Conservation (phyloP, 176 grass and related monocot genomes). For the Tillandsia leiboldiana region DNA sequence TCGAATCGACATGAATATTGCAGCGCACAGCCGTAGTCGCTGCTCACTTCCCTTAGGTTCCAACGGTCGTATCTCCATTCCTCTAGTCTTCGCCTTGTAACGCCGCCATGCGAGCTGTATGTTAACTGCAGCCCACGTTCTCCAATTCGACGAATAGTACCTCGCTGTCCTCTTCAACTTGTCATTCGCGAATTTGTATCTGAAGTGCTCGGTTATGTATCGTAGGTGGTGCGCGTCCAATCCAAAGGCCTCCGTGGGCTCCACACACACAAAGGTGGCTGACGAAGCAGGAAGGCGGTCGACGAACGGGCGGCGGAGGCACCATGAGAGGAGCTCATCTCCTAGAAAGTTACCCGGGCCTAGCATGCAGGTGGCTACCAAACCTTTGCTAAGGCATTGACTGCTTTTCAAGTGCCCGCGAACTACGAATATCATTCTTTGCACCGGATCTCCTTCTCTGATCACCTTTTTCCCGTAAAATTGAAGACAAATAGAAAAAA, state of each 20-base stretch:
- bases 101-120: conserved; percentile 90
- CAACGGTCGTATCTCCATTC: conserved; percentile 1
- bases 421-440: conserved; percentile 87
- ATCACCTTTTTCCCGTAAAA: conserved; percentile 37
- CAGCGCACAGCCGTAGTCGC: conserved; percentile 64
- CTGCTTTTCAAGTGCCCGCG: conserved; percentile 61
- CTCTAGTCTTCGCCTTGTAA: conserved; percentile 34
- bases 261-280: conserved; percentile 69
- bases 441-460: conserved; percentile 89
- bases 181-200: conserved; percentile 90
- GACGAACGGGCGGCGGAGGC: conserved; percentile 61
- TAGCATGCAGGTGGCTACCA: conserved; percentile 63
- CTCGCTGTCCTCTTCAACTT: conserved; percentile 78
- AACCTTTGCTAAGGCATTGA: conserved; percentile 71
- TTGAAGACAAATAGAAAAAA: not conserved
- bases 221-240: conserved; percentile 68
- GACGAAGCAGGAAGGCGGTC: conserved; percentile 71
- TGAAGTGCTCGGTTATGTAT: conserved; percentile 95
- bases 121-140: conserved; percentile 93
- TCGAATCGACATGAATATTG: conserved; percentile 94
- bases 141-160: conserved; percentile 95
- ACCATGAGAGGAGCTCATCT: conserved; percentile 96
- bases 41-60: conserved; percentile 41
- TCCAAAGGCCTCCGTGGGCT: conserved; percentile 65
- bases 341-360: conserved; percentile 74